A percentile compares a stretch with the other conserved stretches of the same genome.
Evolutionary conservation across 176 grass and related monocot genomes (phyloP).

Genomic region (Alloteropsis semialata): DNA sequence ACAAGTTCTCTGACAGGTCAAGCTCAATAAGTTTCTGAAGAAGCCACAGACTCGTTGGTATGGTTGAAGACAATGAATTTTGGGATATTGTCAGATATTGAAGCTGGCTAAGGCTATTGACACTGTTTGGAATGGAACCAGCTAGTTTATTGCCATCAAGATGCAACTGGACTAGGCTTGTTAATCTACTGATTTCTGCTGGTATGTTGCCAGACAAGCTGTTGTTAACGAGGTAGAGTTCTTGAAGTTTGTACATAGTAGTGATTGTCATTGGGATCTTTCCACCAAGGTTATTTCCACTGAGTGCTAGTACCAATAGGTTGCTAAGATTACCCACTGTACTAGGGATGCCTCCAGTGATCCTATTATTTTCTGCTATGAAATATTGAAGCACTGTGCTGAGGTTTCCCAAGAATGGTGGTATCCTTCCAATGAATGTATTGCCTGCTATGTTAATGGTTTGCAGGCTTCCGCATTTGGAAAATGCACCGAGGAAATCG

Average conservation of each 20-base stretch:
- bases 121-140: slow-evolving; percentile 12
- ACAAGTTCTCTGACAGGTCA: slow-evolving; percentile 31
- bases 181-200: slow-evolving; percentile 17
- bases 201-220: slow-evolving; percentile 27
- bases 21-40: slow-evolving; percentile 32
- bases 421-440: slow-evolving; percentile 7
- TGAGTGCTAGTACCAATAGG: slow-evolving; percentile 3
- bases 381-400: neutral
- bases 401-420: slow-evolving; percentile 1
- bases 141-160: slow-evolving; percentile 24
- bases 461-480: neutral
- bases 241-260: slow-evolving; percentile 18
- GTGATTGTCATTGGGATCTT: slow-evolving; percentile 1
- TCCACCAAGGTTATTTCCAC: slow-evolving; percentile 31
- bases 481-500: slow-evolving; percentile 24
- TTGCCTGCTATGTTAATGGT: slow-evolving; percentile 9
- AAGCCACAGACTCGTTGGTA: slow-evolving; percentile 20
- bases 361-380: neutral
- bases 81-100: neutral
- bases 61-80: slow-evolving; percentile 32
- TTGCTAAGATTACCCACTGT: slow-evolving; percentile 17
- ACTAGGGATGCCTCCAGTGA: slow-evolving; percentile 20
- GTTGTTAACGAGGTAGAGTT: slow-evolving; percentile 25
- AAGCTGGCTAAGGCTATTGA: slow-evolving; percentile 16
- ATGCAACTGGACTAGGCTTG: slow-evolving; percentile 3